Base-by-base conservation (phyloP, 2,329 filamentous ascomycete species). In the Aureobasidium sp. region DNA sequence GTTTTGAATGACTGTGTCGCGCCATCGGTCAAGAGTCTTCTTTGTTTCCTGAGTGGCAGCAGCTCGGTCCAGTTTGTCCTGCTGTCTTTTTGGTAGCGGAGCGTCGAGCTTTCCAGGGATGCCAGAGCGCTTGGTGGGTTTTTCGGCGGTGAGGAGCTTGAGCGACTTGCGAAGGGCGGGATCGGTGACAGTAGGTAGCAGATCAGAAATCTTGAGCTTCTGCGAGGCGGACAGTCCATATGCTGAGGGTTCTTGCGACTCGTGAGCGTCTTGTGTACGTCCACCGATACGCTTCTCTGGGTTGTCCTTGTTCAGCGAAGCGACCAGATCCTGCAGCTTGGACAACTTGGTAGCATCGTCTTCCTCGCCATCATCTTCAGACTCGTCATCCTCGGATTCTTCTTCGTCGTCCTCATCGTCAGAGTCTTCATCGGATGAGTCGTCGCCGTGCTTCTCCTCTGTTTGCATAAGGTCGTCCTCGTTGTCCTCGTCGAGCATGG, bases 1-100 rank as follows among this genome's bases (percentile, higher is more conserved):
- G 74, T 97, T 97, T 35, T 90, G 85, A 76, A 97, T 96, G 70
- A 99, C 91, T 0, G 94, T 97, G 64, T 97, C 93, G 35, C 88
- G 88, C 94, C 94, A 99, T 68, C 91, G 85, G 65, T 90, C 86
- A 29, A 99, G 79, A 0, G 91, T 93, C 74, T 97, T 88, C 69
- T 95, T 96, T 56, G 91, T 92, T 78, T 96, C 92, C 39, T 91
- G 85, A 68, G 92, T 95, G 2, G 94, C 94, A 27, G 86, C 91
- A 58, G 81, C 79, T 57, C 94, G 89, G 69, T 96, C 88, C 17
- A 97, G 76, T 54, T 86, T 85, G 71, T 92, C 91, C 73, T 97
- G 93, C 68, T 96, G 89, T 64, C 92, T 84, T 71, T 89, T 91
- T 1, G 90, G 85, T 5, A 97, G 80, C 15, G 93, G 92, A 2